These are phyloP conservation scores for Suillus sp. DNA, from an alignment of 768 basidiomycete genomes.

Conservation along the genomic window DNA sequence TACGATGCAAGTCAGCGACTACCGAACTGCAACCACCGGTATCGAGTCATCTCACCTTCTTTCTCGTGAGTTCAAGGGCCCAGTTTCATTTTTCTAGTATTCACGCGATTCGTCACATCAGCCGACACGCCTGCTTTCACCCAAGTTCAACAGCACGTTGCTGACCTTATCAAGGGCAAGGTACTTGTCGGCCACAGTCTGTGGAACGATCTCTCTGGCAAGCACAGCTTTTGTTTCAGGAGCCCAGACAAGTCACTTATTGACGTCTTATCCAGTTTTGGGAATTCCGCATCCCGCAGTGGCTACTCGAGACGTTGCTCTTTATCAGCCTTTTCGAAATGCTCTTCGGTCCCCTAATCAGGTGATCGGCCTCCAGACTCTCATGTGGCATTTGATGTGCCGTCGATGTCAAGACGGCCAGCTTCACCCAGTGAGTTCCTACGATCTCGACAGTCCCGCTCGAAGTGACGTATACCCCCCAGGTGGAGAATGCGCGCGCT, in stretches of 20 bases:
- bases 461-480: constrained; percentile 15
- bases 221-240: constrained; percentile 17
- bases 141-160: constrained; percentile 66
- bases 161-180: constrained; percentile 67
- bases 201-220: constrained; percentile 83
- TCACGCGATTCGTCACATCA: constrained; percentile 13
- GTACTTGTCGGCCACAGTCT: constrained; percentile 75
- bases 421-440: constrained; percentile 65
- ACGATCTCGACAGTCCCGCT: constrained; percentile 15
- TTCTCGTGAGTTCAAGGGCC: constrained; percentile 35
- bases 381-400: constrained; percentile 82
- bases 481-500: constrained; percentile 80
- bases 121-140: constrained; percentile 53
- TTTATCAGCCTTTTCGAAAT: constrained; percentile 80
- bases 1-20: constrained; percentile 70
- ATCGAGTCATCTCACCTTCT: constrained; percentile 45
- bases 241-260: constrained; percentile 8
- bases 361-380: constrained; percentile 71
- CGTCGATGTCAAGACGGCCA: constrained; percentile 74
- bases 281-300: constrained; percentile 82
- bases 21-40: constrained; percentile 66
- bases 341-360: constrained; percentile 68
- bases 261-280: constrained; percentile 51
- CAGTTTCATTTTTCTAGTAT: constrained; percentile 1
- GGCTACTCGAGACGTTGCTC: constrained; percentile 75